Base-by-base conservation (phyloP, 2,329 filamentous ascomycete genomes). In the Microdochium paspali region DNA sequence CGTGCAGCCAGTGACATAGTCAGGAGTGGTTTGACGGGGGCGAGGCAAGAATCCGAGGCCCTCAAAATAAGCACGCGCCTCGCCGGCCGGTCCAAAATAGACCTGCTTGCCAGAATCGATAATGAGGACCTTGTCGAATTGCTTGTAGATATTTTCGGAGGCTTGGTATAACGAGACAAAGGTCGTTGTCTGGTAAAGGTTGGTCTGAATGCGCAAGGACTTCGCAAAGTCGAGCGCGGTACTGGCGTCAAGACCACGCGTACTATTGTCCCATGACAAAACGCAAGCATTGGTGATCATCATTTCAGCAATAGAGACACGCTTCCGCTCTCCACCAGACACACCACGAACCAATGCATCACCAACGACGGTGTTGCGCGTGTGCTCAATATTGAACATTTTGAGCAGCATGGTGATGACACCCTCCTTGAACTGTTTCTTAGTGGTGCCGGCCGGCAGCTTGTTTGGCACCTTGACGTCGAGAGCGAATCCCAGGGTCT, bases 301-400 rank as follows among this genome's bases (percentile, higher is more conserved):
- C 70, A 87, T 87, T 63, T 93, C 88, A 1, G 86, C 85, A 51
- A 94, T 91, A 21, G 82, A 86, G 6, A 90, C 87, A 52, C 86
- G 82, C 68, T 89, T 89, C 47, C 85, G 73, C 66, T 91, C 87
- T 48, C 84, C 87, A 51, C 86, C 89, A 43, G 82, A 88, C 1
- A 94, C 76, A 62, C 89, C 90, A 45, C 87, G 82, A 20, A 93
- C 77, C 52, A 91, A 89, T 1, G 80, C 78, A 52, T 93, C 85
- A 7, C 90, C 90, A 24, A 95, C 88, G 25, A 91, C 80, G 0
- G 90, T 96, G 61, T 90, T 79, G 46, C 80, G 77, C 0, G 89
- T 94, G 64, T 95, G 89, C 63, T 90, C 85, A 47, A 95, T 95
- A 61, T 91, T 93, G 73, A 95, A 94, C 86, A 94, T 93, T 59